Base-by-base conservation (phyloP, 2,329 filamentous ascomycete species). In the Colletotrichum sp. region DNA sequence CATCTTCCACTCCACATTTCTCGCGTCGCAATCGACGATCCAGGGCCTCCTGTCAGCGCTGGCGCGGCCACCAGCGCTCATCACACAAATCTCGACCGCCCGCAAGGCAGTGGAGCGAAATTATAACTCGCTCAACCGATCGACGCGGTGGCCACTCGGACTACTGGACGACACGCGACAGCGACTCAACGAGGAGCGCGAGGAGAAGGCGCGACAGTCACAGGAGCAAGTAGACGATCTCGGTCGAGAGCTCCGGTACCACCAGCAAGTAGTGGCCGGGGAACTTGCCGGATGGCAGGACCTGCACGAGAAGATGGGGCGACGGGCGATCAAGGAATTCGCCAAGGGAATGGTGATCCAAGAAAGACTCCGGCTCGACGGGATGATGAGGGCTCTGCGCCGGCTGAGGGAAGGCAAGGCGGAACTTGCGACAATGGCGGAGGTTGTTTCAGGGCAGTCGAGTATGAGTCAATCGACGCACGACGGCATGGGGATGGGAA, bases 251-350 rank as follows among this genome's bases (percentile, higher is more conserved):
- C 87, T 99, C 71, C 89, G 95, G 66, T 98, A 97, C 84, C 98
- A 96, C 64, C 96, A 98, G 85, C 95, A 98, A 84, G 95, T 96
- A 16, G 96, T 99, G 28, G 96, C 98, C 8, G 90, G 92, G 3
- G 97, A 99, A 86, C 85, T 99, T 72, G 97, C 97, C 1, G 96
- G 95, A 18, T 99, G 97, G 95, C 96, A 98, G 81, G 95, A 98
- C 55, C 92, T 96, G 87, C 93, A 98, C 81, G 95, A 95, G 79
- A 92, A 91, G 80, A 92, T 95, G 86, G 96, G 95, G 2, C 88
- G 93, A 76, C 91, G 91, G 75, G 95, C 95, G 32, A 91, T 98
- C 77, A 92, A 90, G 78, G 92, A 95, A 63, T 91, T 98, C 79
- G 96, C 95, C 21, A 91, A 89, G 81, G 92, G 92, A 36, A 96